Evolutionary conservation across 495 filamentous ascomycete species (phyloP).

Genomic region (Hypomontagnella monticulosa): DNA sequence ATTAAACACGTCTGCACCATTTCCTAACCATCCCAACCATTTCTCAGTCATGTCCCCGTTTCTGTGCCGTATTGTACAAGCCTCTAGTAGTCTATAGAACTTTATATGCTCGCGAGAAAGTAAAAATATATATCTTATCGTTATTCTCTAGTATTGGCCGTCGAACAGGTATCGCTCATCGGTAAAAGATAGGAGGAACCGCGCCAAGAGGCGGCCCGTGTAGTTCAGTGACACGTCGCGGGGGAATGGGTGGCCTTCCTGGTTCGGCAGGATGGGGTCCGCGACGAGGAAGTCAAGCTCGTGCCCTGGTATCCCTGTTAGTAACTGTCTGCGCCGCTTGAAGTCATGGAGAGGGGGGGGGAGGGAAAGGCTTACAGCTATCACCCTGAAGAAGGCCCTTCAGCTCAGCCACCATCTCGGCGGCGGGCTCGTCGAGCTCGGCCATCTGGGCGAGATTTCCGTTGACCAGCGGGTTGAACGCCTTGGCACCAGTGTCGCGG

Average conservation of each 20-base stretch:
- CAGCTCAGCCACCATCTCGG: slow-evolving; percentile 54
- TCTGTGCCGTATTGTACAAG: slow-evolving; percentile 10
- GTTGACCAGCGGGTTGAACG: slow-evolving; percentile 59
- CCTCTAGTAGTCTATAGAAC: slow-evolving; percentile 8
- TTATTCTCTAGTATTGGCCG: slow-evolving; percentile 32
- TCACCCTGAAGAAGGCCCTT: slow-evolving; percentile 52
- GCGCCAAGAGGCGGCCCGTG: slow-evolving; percentile 58
- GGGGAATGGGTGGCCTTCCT: slow-evolving; percentile 54
- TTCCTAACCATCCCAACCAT: neutral
- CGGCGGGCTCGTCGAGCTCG: slow-evolving; percentile 52
- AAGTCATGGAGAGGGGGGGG: neutral
- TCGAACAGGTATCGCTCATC: slow-evolving; percentile 54
- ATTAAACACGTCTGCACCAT: slow-evolving; percentile 10
- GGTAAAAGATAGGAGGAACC: slow-evolving; percentile 61
- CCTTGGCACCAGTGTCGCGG: slow-evolving; percentile 51
- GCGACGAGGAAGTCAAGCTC: slow-evolving; percentile 59
- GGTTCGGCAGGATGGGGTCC: slow-evolving; percentile 55
- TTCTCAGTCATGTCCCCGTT: neutral
- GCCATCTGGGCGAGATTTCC: slow-evolving; percentile 42
- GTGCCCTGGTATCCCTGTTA: slow-evolving; percentile 44
- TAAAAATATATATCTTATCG: neutral
- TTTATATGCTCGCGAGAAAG: neutral
- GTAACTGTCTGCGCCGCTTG: too few species aligned
- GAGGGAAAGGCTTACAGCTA: slow-evolving; percentile 47
- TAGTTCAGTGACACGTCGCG: slow-evolving; percentile 57